Evolutionary conservation across 352 stramenopile species (phyloP).

Genomic region (Phytophthora ramorum): DNA sequence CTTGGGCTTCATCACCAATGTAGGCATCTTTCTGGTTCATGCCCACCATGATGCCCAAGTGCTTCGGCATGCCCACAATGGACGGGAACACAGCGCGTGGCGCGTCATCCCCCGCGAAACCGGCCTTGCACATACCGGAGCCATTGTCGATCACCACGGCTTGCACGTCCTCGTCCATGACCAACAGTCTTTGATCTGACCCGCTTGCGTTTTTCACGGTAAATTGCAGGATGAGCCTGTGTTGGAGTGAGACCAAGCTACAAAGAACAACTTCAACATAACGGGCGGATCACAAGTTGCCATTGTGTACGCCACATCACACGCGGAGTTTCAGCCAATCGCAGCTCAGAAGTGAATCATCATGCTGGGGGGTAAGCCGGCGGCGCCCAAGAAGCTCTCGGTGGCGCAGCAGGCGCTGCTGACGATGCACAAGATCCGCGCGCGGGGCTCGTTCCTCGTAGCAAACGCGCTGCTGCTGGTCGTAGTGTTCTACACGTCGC

Average conservation of each 20-base stretch:
- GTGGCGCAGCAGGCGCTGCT: constrained; percentile 53
- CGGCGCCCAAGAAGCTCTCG: constrained; percentile 35
- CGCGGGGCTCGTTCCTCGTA: constrained; percentile 48
- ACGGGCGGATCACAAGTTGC: constrained; percentile 21
- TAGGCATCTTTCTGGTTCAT: constrained; percentile 97
- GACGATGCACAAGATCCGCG: constrained; percentile 53
- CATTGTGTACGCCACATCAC: constrained; percentile 27
- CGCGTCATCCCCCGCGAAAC: constrained; percentile 97
- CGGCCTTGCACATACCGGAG: constrained; percentile 99
- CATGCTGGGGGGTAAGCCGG: constrained; percentile 21
- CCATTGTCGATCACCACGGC: constrained; percentile 96
- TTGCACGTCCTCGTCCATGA: constrained; percentile 67
- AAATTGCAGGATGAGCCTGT: constrained; percentile 18
- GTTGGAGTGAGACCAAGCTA: neutral
- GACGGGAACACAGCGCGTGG: constrained; percentile 97
- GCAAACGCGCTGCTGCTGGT: constrained; percentile 65
- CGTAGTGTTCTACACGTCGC: constrained; percentile 59
- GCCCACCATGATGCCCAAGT: constrained; percentile 97
- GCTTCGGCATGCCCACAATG: constrained; percentile 95
- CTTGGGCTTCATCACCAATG: constrained; percentile 93
- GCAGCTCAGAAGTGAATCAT: constrained; percentile 6
- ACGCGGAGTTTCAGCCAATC: neutral
- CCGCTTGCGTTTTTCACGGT: neutral
- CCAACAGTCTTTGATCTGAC: neutral
- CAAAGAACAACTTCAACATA: constrained; percentile 22